Evolutionary conservation across 805 yeast species (phyloP).

Genomic region (Phaffomyces antillensis): DNA sequence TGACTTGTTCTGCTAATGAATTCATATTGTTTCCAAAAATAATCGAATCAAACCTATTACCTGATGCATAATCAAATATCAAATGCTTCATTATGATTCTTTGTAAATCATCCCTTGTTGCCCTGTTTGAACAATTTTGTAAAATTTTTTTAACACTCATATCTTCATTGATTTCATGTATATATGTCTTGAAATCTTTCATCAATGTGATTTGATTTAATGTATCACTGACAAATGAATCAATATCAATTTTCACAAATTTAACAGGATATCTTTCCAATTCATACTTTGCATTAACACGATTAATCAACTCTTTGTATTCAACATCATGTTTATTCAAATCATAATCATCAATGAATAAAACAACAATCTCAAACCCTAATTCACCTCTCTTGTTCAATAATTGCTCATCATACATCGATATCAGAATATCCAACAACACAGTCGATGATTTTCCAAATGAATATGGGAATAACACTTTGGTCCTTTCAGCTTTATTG

Average conservation of each 20-base stretch:
- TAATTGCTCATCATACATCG: constrained; percentile 55
- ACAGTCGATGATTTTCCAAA: constrained; percentile 64
- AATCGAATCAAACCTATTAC: constrained; percentile 44
- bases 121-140: constrained; percentile 38
- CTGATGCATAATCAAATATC: constrained; percentile 38
- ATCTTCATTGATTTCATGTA: constrained; percentile 8
- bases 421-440: constrained; percentile 56
- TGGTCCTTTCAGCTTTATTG: constrained; percentile 33
- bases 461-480: constrained; percentile 54
- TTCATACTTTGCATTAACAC: constrained; percentile 16
- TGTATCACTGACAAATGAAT: constrained; percentile 30
- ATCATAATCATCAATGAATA: constrained; percentile 39
- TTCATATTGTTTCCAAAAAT: constrained; percentile 79
- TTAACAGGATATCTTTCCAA: constrained; percentile 26
- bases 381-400: constrained; percentile 53
- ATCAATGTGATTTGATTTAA: constrained; percentile 28
- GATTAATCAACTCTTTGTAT: constrained; percentile 9
- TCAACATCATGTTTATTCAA: constrained; percentile 12
- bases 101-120: constrained; percentile 60
- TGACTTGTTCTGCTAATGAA: constrained; percentile 68
- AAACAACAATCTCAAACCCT: constrained; percentile 56
- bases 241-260: constrained; percentile 35
- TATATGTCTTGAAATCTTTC: constrained; percentile 16
- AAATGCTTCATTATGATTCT: constrained; percentile 41
- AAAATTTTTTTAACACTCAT: constrained; percentile 29